Base-by-base conservation (phyloP, 257 asterid genomes). In the Paraleonurus japonicus region DNA sequence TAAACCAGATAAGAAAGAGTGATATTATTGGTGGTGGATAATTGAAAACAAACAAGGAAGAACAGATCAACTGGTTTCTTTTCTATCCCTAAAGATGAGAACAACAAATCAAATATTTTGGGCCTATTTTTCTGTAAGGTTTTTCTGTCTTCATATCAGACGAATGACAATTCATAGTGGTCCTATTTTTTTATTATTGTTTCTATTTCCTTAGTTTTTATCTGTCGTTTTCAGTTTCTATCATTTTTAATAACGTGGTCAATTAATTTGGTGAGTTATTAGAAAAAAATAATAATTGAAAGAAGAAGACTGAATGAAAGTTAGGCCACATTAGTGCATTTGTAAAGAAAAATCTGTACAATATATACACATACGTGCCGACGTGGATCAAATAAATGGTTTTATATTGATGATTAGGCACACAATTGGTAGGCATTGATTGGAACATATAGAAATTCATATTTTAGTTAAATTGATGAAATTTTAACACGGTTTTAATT, bases 161-260 rank as follows among this genome's bases (percentile, higher is more conserved):
- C 84, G 72, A 83, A 69, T 80, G 85, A 83, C 89, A 80, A 67
- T 80, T 75, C 86, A 77, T 80, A 71, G 81, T 75, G 93, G 78
- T 79, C 84, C 81, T 70, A 26, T 53, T 70, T 37, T 62, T 28
- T 37, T 5, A 35, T 62, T 33, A 67, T 20, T 27, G 22, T 27
- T 43, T 45, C 35, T 32, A 39, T 62, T 9, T 9, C 7, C 67
- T 33, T 51, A 0, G 1, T 35, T 76, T 32, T 15, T 12, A 8
- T 35, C 22, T 41, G 32, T 76, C 54, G 19, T 8, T 55, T 55
- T 55, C 59, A 39, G 51, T 69, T 50, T 47, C 37, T 10, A 55
- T 54, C 61, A 45, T 7, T 4, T 35, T 24, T n/a, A 15, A 2
- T 32, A 41, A 39, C 28, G n/a, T 27, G 43, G 12, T 51, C 41